Conservation (phyloP, 2,329 filamentous ascomycete species). For the Cordyceps farinosa region DNA sequence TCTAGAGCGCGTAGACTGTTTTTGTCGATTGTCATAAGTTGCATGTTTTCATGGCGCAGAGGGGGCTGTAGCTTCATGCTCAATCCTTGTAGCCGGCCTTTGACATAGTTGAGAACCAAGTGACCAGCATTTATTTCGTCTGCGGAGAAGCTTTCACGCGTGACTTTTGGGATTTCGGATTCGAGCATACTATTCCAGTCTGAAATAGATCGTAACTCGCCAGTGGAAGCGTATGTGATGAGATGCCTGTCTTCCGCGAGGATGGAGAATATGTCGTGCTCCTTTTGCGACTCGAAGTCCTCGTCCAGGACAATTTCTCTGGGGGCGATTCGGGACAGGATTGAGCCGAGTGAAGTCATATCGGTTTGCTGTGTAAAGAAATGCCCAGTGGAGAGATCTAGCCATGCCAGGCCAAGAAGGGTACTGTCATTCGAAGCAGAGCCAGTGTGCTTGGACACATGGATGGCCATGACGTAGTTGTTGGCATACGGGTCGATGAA, state of each 20-base stretch:
- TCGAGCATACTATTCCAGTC: conserved; percentile 79
- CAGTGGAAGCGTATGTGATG: conserved; percentile 64
- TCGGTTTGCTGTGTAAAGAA: conserved; percentile 82
- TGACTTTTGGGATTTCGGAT: conserved; percentile 56
- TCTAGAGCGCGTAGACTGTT: conserved; percentile 88
- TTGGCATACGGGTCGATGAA: conserved; percentile 94
- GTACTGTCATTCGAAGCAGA: conserved; percentile 13
- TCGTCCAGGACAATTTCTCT: conserved; percentile 79
- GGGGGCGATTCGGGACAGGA: conserved; percentile 77
- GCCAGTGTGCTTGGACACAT: conserved; percentile 41
- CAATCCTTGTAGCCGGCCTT: conserved; percentile 70
- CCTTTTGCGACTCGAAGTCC: conserved; percentile 52
- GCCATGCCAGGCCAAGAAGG: conserved; percentile 78
- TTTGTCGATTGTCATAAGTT: conserved; percentile 87
- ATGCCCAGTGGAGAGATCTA: conserved; percentile 91
- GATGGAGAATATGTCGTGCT: conserved; percentile 61
- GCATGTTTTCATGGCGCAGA: conserved; percentile 65
- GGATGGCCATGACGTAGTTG: conserved; percentile 84
- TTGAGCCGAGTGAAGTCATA: conserved; percentile 69
- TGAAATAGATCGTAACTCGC: conserved; percentile 45
- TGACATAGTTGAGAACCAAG: conserved; percentile 80
- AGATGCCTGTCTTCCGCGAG: conserved; percentile 72
- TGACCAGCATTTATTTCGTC: conserved; percentile 75
- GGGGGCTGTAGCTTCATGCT: conserved; percentile 83
- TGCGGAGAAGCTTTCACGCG: conserved; percentile 55